Conservation (phyloP, 108 stramenopile species). For the Epipyxis sp. region DNA sequence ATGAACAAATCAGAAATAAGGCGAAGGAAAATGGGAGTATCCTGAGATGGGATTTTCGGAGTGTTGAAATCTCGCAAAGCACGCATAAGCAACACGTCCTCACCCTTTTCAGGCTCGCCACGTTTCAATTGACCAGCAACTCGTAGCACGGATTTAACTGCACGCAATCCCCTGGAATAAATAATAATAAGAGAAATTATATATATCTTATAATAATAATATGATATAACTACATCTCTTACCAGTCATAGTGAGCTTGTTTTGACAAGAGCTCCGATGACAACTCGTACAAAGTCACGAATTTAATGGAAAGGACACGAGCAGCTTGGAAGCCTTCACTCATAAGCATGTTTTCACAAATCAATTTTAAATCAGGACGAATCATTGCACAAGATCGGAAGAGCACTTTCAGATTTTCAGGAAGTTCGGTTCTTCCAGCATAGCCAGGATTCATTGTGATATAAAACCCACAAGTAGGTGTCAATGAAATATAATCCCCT, state of each 20-base stretch:
- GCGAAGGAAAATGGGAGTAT: slow-evolving; percentile 80
- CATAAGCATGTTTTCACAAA: slow-evolving; percentile 90
- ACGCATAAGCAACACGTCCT: slow-evolving; percentile 78
- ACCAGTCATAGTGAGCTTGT: slow-evolving; percentile 87
- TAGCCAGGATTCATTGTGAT: slow-evolving; percentile 91
- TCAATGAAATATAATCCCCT: slow-evolving; percentile 74
- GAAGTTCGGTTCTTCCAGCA: slow-evolving; percentile 80
- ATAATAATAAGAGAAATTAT: too few relatives aligned
- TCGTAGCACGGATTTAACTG: slow-evolving; percentile 81
- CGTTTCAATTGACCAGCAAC: slow-evolving; percentile 84
- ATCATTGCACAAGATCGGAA: slow-evolving; percentile 90
- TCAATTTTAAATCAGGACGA: slow-evolving; percentile 79
- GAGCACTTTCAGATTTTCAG: slow-evolving; percentile 81
- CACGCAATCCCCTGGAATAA: slow-evolving; percentile 79
- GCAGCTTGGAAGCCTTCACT: slow-evolving; percentile 84
- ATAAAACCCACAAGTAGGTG: slow-evolving; percentile 80
- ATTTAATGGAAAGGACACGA: slow-evolving; percentile 75
- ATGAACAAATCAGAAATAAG: slow-evolving; percentile 81
- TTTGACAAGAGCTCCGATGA: slow-evolving; percentile 75
- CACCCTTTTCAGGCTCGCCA: slow-evolving; percentile 73
- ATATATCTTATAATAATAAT: too few relatives aligned
- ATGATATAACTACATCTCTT: too few relatives aligned
- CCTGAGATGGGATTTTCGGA: slow-evolving; percentile 77
- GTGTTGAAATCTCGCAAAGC: slow-evolving; percentile 88
- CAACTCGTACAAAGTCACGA: slow-evolving; percentile 80